Conservation (phyloP, 129 eudicot genomes). For the sunflower (Helianthus annuus) region DNA sequence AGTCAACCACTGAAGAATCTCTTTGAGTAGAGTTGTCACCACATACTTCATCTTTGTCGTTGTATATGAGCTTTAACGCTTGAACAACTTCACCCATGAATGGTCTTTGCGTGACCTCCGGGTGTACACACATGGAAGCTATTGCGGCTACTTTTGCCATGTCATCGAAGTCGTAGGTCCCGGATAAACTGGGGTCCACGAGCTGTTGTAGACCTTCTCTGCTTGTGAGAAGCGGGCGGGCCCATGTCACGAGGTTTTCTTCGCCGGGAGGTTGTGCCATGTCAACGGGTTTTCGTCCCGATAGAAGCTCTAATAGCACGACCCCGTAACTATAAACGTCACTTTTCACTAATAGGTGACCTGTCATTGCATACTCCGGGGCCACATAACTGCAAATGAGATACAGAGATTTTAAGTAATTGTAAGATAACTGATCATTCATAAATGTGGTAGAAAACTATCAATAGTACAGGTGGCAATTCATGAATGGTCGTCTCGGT, state of each 20-base stretch:
- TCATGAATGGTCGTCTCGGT: background rate
- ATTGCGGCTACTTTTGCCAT: conserved; percentile 96
- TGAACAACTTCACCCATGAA: conserved; percentile 99
- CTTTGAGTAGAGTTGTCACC: conserved; percentile 68
- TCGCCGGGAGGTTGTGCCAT: conserved; percentile 95
- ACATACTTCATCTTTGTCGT: conserved; percentile 71
- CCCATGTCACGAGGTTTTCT: conserved; percentile 96
- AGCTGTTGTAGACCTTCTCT: conserved; percentile 78
- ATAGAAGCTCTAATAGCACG: conserved; percentile 83
- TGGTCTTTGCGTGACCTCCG: conserved; percentile 92
- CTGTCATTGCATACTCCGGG: conserved; percentile 99
- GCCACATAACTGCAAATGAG: conserved; percentile 81
- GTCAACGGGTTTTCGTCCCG: conserved; percentile 91
- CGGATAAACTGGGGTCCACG: conserved; percentile 71
- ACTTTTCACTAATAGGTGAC: conserved; percentile 95
- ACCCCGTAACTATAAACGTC: conserved; percentile 98
- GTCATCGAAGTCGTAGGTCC: conserved; percentile 67
- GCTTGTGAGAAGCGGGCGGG: conserved; percentile 78
- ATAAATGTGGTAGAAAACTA: conserved; percentile 1
- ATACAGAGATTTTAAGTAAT: conserved; percentile 9
- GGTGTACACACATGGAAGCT: conserved; percentile 94
- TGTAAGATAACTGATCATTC: conserved; percentile 11
- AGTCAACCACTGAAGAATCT: conserved; percentile 64
- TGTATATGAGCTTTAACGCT: conserved; percentile 86
- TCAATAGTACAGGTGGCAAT: background rate